A percentile compares a stretch with the other conserved stretches of the same genome.
Evolutionary conservation across 1,139 yeast genomes (phyloP).

Genomic region (Taiozyma onychis): DNA sequence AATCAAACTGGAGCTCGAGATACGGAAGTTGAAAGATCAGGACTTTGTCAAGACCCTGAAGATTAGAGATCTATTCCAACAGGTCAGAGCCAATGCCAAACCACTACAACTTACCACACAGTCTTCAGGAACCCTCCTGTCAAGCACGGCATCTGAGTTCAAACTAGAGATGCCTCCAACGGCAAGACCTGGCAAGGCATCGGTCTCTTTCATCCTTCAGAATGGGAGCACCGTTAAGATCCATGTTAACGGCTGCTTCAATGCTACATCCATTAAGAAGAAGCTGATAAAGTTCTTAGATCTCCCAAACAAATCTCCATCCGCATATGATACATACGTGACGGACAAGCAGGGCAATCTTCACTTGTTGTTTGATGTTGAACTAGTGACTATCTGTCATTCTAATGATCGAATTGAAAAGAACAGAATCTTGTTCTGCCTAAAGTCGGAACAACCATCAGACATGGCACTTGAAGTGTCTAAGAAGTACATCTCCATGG

Average conservation of each 20-base stretch:
- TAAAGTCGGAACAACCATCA: constrained; percentile 58
- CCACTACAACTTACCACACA: constrained; percentile 10
- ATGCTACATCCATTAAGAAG: constrained; percentile 72
- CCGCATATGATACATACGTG: constrained; percentile 45
- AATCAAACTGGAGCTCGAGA: constrained; percentile 54
- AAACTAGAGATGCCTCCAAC: constrained; percentile 22
- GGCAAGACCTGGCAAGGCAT: constrained; percentile 23
- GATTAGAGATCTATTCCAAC: constrained; percentile 32
- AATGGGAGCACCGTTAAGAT: constrained; percentile 74
- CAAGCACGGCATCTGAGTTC: constrained; percentile 16
- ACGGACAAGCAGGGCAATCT: constrained; percentile 39
- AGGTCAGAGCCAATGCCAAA: constrained; percentile 4
- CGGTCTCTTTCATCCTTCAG: constrained; percentile 52
- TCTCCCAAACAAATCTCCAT: constrained; percentile 37
- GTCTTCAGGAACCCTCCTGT: constrained; percentile 20
- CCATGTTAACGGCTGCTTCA: constrained; percentile 74
- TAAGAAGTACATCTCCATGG: constrained; percentile 30
- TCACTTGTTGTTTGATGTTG: constrained; percentile 65
- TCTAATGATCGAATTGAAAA: constrained; percentile 68
- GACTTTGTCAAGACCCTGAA: constrained; percentile 25
- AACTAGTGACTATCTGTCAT: constrained; percentile 76
- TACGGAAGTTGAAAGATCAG: constrained; percentile 34
- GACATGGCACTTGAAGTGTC: constrained; percentile 65
- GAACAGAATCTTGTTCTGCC: constrained; percentile 66
- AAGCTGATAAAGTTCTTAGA: constrained; percentile 63